phyloP scores from a whole-genome alignment of 2,329 filamentous ascomycete species.

The Madurella fahalii region DNA sequence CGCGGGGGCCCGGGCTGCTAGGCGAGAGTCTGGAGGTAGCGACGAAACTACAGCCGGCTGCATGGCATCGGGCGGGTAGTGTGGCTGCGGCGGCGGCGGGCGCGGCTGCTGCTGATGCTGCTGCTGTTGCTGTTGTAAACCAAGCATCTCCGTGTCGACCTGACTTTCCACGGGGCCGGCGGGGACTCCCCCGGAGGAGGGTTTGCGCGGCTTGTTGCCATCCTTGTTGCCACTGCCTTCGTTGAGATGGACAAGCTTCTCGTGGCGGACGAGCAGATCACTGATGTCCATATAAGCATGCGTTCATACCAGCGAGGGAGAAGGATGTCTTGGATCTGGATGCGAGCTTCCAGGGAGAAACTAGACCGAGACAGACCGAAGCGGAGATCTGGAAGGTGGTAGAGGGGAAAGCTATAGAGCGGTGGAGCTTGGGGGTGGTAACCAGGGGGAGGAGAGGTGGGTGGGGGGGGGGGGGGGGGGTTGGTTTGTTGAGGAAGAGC shows the following conservation, averaged over 20 bases:
- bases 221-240: constrained; percentile 50
- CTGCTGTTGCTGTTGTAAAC: constrained; percentile 35
- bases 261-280: constrained; percentile 59
- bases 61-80: constrained; percentile 41
- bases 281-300: constrained; percentile 60
- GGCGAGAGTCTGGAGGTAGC: constrained; percentile 45
- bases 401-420: not conserved
- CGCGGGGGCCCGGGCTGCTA: constrained; percentile 42
- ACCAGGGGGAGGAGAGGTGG: constrained; percentile 1
- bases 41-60: constrained; percentile 36
- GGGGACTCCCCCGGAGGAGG: constrained; percentile 46
- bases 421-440: not conserved
- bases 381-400: not conserved
- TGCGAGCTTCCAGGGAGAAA: not conserved
- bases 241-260: constrained; percentile 62
- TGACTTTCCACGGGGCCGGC: constrained; percentile 45
- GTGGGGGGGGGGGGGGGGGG: constrained; percentile 7
- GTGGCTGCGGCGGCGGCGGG: constrained; percentile 28
- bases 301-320: constrained; percentile 23
- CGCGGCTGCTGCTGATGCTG: constrained; percentile 4
- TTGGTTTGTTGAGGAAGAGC: too few species aligned
- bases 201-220: constrained; percentile 46
- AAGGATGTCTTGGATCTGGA: not conserved
- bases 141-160: constrained; percentile 44
- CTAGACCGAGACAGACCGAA: not conserved